phyloP scores from a whole-genome alignment of 805 yeast species.

The Clavispora carvajalis region DNA sequence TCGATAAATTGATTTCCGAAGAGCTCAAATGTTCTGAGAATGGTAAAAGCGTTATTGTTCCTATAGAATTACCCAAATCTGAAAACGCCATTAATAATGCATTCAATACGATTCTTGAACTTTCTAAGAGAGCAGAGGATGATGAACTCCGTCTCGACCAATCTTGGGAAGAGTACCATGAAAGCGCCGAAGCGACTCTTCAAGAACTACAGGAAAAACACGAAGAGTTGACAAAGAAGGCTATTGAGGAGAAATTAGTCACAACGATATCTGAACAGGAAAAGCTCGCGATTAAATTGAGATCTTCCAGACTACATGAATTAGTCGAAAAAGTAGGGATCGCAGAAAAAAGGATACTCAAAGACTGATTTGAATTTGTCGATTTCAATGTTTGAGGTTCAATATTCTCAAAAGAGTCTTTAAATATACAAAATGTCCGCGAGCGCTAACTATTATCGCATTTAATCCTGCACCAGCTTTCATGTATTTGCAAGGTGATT shows the following conservation, averaged over 20 bases:
- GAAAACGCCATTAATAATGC: constrained; percentile 1
- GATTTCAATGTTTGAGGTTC: no score
- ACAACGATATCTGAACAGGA: constrained; percentile 14
- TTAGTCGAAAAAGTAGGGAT: constrained; percentile 18
- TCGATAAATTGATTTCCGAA: constrained; percentile 15
- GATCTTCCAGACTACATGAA: constrained; percentile 18
- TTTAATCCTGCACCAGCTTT: background rate
- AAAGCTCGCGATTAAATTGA: constrained; percentile 12
- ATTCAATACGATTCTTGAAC: constrained; percentile 1
- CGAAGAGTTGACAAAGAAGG: constrained; percentile 8
- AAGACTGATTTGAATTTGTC: background rate
- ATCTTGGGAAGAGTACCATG: constrained; percentile 4
- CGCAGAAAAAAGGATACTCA: constrained; percentile 7
- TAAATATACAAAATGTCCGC: no score
- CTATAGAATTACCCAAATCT: constrained; percentile 12
- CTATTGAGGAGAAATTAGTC: constrained; percentile 13
- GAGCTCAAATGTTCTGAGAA: constrained; percentile 2
- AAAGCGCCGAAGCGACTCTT: background rate
- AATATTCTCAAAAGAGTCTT: no score
- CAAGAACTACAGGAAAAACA: background rate
- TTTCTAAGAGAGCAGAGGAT: constrained; percentile 1
- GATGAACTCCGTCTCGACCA: constrained; percentile 7
- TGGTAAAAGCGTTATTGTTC: constrained; percentile 2
- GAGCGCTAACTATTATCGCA: background rate
- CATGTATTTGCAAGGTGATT: constrained; percentile 2